Base-by-base conservation (phyloP, 495 filamentous ascomycete genomes). In the Xylaria scruposa region DNA sequence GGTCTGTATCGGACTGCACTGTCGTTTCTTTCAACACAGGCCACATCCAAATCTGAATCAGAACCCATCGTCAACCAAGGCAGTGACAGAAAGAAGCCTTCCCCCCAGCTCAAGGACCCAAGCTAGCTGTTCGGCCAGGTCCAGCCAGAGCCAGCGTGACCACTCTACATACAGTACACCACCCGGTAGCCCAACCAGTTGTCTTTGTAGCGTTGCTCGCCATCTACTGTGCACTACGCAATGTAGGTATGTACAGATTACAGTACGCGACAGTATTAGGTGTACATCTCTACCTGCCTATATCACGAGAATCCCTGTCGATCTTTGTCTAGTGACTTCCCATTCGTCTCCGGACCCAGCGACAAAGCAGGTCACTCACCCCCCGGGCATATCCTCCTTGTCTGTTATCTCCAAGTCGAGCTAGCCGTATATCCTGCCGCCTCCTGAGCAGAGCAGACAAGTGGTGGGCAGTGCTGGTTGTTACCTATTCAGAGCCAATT, bases 271-370 rank as follows among this genome's bases (percentile, higher is more conserved):
- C 60, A n/a, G 36, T 29, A 63, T 10, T 10, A 29, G 38, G 19
- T 60, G 58, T 33, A 33, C 33, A 21, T 63, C 60, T 44, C 36
- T 68, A 24, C 21, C 65, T 68, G 36, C 51, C 36, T 68, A 47
- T 72, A 75, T 77, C 75, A 75, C 73, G 71, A 74, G 70, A n/a
- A 54, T 53, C 61, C 29, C 42, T 70, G 54, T 71, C 76, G 60
- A 73, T 73, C 71, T 75, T 67, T 56, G 68, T 67, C 46, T 24
- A 49, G 38, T 46, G 51, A 58, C 66, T 68, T 59, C 53, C 26
- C 8, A n/a, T 46, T 26, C n/a, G 19, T 46, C 24, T 31, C 44
- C 36, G 36, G 58, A 15, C 67, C 54, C 40, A 36, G 40, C 67
- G 19, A 49, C 53, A 61, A 60, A 44, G 54, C 38, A 70, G 36